Evolutionary conservation across 495 filamentous ascomycete species (phyloP).

Genomic region (Pseudevernia furfuracea): DNA sequence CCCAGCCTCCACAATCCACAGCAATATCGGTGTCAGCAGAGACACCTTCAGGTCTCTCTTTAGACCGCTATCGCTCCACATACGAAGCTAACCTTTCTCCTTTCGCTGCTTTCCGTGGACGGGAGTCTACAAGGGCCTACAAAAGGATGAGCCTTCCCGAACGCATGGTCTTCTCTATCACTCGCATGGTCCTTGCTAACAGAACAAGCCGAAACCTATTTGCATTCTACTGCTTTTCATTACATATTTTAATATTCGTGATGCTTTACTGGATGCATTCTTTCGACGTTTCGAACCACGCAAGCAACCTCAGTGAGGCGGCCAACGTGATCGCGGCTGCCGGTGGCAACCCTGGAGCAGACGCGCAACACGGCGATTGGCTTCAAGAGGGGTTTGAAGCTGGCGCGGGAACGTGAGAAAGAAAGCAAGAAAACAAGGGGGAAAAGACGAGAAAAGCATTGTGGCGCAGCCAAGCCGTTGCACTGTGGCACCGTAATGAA

Average conservation of each 20-base stretch:
- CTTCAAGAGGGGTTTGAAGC: conserved; percentile 50
- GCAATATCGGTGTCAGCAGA: conserved; percentile 55
- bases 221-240: conserved; percentile 81
- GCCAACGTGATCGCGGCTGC: conserved; percentile 38
- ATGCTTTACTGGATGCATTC: conserved; percentile 80
- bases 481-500: neutral
- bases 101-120: conserved; percentile 87
- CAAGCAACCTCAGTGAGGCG: conserved; percentile 39
- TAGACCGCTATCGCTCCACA: conserved; percentile 84
- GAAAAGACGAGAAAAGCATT: neutral
- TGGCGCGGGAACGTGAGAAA: conserved; percentile 12
- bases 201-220: conserved; percentile 89
- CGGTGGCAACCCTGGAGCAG: conserved; percentile 32
- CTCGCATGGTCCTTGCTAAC: conserved; percentile 82
- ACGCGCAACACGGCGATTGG: conserved; percentile 50
- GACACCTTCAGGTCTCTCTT: conserved; percentile 53
- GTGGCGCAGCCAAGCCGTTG: neutral
- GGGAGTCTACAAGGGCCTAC: conserved; percentile 86
- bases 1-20: conserved; percentile 64
- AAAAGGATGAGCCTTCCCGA: conserved; percentile 91
- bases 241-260: conserved; percentile 79
- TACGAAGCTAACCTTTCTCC: conserved; percentile 95
- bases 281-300: conserved; percentile 49
- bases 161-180: conserved; percentile 81
- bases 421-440: neutral